These are phyloP conservation scores for Annulohypoxylon stygium DNA, from an alignment of 495 filamentous ascomycete genomes.

Conservation along the genomic window DNA sequence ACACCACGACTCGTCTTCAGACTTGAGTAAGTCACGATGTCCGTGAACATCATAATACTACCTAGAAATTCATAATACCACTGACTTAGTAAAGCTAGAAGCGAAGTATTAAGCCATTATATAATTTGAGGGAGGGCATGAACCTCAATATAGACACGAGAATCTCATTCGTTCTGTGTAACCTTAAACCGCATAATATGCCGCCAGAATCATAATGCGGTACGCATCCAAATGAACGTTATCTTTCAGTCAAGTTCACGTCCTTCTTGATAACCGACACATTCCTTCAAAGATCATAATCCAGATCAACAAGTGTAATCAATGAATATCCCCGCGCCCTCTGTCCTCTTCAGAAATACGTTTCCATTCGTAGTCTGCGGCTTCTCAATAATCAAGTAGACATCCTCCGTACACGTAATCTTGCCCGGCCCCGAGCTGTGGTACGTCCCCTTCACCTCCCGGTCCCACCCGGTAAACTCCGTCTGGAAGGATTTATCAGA, in stretches of 20 bases:
- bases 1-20: neutral
- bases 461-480: slow-evolving; percentile 35
- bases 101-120: neutral
- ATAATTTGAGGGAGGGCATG: neutral
- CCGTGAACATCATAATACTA: neutral
- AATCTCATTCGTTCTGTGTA: neutral
- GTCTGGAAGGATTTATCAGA: slow-evolving; percentile 6
- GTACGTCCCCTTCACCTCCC: slow-evolving; percentile 16
- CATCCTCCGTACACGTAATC: slow-evolving; percentile 21
- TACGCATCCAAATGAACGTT: neutral
- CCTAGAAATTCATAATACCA: neutral
- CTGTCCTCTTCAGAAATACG: slow-evolving; percentile 30
- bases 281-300: neutral
- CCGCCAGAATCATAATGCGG: neutral
- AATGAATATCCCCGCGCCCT: slow-evolving; percentile 25
- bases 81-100: neutral
- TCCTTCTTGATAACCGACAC: neutral
- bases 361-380: slow-evolving; percentile 22
- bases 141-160: neutral
- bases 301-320: slow-evolving; percentile 19
- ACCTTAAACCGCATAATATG: neutral
- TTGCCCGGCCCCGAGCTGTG: slow-evolving; percentile 23
- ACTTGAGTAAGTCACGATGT: neutral
- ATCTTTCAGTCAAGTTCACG: neutral
- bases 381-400: slow-evolving; percentile 30